Evolutionary conservation across 2,329 filamentous ascomycete species (phyloP).

Genomic region (Conoideocrella luteorostrata): DNA sequence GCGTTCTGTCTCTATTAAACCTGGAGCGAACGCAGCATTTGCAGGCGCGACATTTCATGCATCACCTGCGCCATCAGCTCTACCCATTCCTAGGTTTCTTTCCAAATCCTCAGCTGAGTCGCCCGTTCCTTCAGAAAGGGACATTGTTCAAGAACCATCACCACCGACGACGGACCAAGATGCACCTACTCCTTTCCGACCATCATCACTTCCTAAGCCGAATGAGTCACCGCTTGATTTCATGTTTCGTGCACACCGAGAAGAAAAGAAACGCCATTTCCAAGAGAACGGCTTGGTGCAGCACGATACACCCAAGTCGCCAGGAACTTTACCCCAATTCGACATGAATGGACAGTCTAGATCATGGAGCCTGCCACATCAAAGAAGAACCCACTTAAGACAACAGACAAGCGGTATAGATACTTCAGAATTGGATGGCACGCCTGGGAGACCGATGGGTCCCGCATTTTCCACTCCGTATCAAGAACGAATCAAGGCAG

Average conservation of each 20-base stretch:
- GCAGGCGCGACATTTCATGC: constrained; percentile 93
- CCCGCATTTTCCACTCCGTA: constrained; percentile 65
- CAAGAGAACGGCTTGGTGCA: constrained; percentile 31
- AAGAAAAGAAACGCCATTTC: constrained; percentile 60
- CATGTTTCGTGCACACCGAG: constrained; percentile 81
- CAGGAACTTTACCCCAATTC: neutral
- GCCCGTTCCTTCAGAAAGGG: constrained; percentile 32
- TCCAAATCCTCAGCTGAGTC: constrained; percentile 69
- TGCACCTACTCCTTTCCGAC: constrained; percentile 38
- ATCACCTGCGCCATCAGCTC: constrained; percentile 81
- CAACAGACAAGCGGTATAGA: constrained; percentile 20
- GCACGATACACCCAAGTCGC: constrained; percentile 18
- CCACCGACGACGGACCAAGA: constrained; percentile 48
- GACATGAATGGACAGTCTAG: constrained; percentile 17
- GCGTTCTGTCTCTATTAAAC: constrained; percentile 37
- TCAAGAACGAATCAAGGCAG: constrained; percentile 53
- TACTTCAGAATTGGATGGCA: constrained; percentile 55
- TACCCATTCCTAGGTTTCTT: constrained; percentile 84
- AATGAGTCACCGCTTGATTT: constrained; percentile 77
- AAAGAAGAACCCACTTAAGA: constrained; percentile 17
- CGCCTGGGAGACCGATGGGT: constrained; percentile 47
- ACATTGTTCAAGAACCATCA: constrained; percentile 34
- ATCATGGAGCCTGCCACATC: constrained; percentile 19
- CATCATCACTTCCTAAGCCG: constrained; percentile 24
- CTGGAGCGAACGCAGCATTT: constrained; percentile 56